Evolutionary conservation across 139 green algal genomes (phyloP), one percentile per base, ranked within the genome.

Genomic region (Asterochloris sp.): DNA sequence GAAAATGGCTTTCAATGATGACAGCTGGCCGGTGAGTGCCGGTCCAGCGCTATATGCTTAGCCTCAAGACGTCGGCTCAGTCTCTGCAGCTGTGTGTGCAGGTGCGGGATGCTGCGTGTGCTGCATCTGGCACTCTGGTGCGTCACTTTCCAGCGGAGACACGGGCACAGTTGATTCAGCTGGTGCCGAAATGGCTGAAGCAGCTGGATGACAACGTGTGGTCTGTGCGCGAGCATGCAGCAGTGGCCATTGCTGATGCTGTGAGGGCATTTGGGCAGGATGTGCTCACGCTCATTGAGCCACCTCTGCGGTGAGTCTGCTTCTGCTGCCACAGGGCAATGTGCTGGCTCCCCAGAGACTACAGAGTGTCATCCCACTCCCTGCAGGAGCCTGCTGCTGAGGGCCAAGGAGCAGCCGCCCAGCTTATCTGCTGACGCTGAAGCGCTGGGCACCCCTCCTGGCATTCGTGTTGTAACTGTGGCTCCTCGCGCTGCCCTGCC

Each of bases 131-230:
- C 69, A 90, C 86, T 66, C 92, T 86, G 67, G 94, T 93, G 62
- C 24, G 88, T 13, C 84, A 88, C 0, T 96, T 92, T 78, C 92
- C 93, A 1, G 86, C 91, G 13, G 89, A 92, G 62, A 86, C 88
- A 12, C 26, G 68, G 1, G 71, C 85, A 19, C 75, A 89, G 13
- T 78, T 94, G 27, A 78, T 82, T 16, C 87, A 96, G 83, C 85
- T 98, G 47, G 92, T 91, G 47, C 62, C 81, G 0, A 83, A 97
- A 60, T 98, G 95, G 96, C 82, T 93, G 60, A 89, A 88, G 13
- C 94, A 97, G 83, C 89, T 98, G 71, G 89, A 89, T 83, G 96
- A 98, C 87, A 97, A 97, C 89, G 93, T 98, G n/a, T 91, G 87
- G 62, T 94, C 90, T 10, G 94, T 98, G 73, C 87, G 95, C 1